Evolutionary conservation across 1,284 basidiomycete species (phyloP), one percentile per base, ranked within the genome.

Genomic region (Vanrija pseudolonga): DNA sequence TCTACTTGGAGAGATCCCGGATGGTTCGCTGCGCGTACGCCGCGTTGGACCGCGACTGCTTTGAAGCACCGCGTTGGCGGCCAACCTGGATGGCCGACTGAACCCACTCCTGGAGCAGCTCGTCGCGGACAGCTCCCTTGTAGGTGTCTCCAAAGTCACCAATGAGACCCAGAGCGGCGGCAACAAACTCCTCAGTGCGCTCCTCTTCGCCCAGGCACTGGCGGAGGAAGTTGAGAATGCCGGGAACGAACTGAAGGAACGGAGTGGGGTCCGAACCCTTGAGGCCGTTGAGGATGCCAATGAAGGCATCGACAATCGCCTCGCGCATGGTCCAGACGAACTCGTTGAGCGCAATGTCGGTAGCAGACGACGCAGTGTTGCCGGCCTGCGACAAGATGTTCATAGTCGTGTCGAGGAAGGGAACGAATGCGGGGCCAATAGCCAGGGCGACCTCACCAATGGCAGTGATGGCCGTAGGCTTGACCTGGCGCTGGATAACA

Each of bases 361-460:
- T 66, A 65, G 90, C 88, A 47, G 90, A 87, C 2, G 90, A 87
- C 61, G 89, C 83, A 55, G 95, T 84, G 41, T 84, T 80, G 20
- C 92, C 90, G 0, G 95, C 95, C 78, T 98, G 94, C 63, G 85
- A 83, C 49, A 99, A 79, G 23, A 98, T 94, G 45, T 80, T 83
- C 90, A 97, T 94, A 5, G 91, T 90, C 9, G 89, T 90, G 57
- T 86, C 84, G 47, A 97, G 80, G 76, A 89, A 98, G 2, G 92
- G 92, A 68, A 90, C 88, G 73, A 97, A 99, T 12, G 80, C 80
- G 9, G 84, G 78, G 1, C 91, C 92, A 60, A 97, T 88, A 1
- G 96, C 94, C 20, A 98, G 81, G 8, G 94, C 95, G 62, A 99
- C 89, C 73, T 99, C 95, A 37, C 96, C 96, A 69, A 99, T 98